Base-by-base conservation (phyloP, 495 filamentous ascomycete genomes). In the Filosporella fistucella region DNA sequence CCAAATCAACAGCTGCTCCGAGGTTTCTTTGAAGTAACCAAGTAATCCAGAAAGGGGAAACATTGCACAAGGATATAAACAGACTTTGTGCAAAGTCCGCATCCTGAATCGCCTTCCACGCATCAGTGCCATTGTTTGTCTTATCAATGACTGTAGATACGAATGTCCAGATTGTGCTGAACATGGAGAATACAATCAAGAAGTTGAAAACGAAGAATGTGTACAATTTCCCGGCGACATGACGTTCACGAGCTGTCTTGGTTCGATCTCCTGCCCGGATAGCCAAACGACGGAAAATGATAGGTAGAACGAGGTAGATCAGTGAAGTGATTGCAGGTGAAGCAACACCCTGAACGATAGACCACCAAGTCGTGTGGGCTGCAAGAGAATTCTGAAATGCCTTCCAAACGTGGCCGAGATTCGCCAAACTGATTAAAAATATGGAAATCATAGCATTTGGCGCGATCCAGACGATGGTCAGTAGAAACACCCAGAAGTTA, bases 151-250 rank as follows among this genome's bases (percentile, higher is more conserved):
- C 81, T 7, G 68, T 72, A 0, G 80, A 58, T 12, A 88, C 68
- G 56, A 88, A 88, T 2, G 66, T 72, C 84, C 87, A 96, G 9
- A 88, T 65, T 12, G 85, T 82, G 57, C 74, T 71, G 66, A 99
- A 99, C 14, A 95, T 67, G 16, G 90, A 94, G 68, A 96, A 96
- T 48, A 97, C 82, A 56, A 97, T 66, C 37, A 97, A 68, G 61
- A 97, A 96, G 72, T 99, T 99, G 76, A 99, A 88, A 37, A 97
- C 80, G 68, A 97, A 97, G 68, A 99, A 99, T 12, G 88, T 74
- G 63, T 96, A 99, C 2, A 99, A 75, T 60, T 95, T 93, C 42
- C 80, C 79, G 22, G 90, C 77, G 53, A 98, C 93, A 63, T 97
- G 90, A n/a, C 88, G 78, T 56, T 98, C 93, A 26, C 93, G 80